Evolutionary conservation across 345 rosid genomes (phyloP), one percentile per base, ranked within the genome.

Genomic region (Nasturtium officinale): DNA sequence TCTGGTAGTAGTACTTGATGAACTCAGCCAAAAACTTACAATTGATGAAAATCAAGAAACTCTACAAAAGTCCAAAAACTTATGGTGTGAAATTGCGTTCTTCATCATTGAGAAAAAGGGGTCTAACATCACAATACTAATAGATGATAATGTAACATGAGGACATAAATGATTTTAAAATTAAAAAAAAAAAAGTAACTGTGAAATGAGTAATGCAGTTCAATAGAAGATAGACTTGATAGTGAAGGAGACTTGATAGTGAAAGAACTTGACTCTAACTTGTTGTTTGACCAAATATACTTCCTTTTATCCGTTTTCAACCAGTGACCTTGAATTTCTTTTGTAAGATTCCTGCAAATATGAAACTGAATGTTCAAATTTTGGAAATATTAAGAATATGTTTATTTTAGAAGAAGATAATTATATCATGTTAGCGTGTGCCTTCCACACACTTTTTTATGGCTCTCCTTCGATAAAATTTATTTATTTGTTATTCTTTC

Each of bases 401-500:
- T 76, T 65, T 4, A 51, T 61, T 69, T 45, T 58, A 53, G 12
- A 23, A 32, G 32, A 43, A 61, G 52, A 75, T 51, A 60, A 29
- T n/a, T n/a, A n/a, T 59, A 18, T 35, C 17, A 16, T 60, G 15
- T 68, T 75, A 74, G 75, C 65, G 75, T 61, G 79, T 76, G 79
- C 59, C 70, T 61, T 61, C 70, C 79, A 61, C 74, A 43, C 25
- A 69, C 58, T 76, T 76, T 1, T 30, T 69, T 69, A 53, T 75
- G 74, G 69, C 57, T 68, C 78, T 74, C 72, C 66, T 67, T 48
- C 7, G 61, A 74, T 58, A 35, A 48, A 23, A 33, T 73, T 9
- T 21, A 11, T 20, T 43, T 43, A 7, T 20, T 9, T 50, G 9
- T 29, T 47, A 35, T 74, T 33, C 26, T 65, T 65, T 73, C 6